Evolutionary conservation across 2,329 filamentous ascomycete genomes (phyloP), one percentile per base, ranked within the genome.

Genomic region (Colletotrichum noveboracense): DNA sequence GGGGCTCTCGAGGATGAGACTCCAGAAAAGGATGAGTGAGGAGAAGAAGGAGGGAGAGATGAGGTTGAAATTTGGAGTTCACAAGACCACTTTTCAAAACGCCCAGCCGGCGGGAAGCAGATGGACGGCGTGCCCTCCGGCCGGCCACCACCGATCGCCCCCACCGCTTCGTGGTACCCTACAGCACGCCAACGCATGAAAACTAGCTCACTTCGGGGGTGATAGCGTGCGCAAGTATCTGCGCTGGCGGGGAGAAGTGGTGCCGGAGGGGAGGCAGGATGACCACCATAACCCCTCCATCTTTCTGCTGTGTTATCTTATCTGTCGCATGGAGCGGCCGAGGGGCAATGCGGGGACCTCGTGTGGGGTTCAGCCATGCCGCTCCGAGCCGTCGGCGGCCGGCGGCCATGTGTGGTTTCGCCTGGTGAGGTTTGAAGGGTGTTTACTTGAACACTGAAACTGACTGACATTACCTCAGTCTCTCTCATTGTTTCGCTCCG

Each of bases 341-440:
- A 65, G 34, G 64, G 38, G 26, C 26, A n/a, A 52, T 52, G 67
- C 21, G 70, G 69, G 69, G 62, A 10, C 10, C n/a, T 24, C 18
- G 38, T 13, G 30, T 32, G 68, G 55, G 38, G 58, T 34, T 56
- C 34, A 34, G 18, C 1, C 30, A n/a, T 36, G 34, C 21, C 36
- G 70, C 58, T 60, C 74, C 58, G 58, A 69, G 74, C 74, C 74
- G 74, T 30, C 74, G 70, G 74, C 74, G 43, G 74, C 74, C 74
- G 74, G n/a, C 70, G 70, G 74, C 74, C 70, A 60, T 5, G 56
- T 9, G n/a, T 34, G 30, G n/a, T 62, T n/a, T 48, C 38, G 38
- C 18, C 9, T 1, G 58, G 58, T 34, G 43, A 52, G n/a, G n/a
- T 52, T 52, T 52, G 43, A 21, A 21, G 10, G 2, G 18, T 52